Conservation (phyloP, 768 basidiomycete genomes). For the Rhodotorula paludigena region DNA sequence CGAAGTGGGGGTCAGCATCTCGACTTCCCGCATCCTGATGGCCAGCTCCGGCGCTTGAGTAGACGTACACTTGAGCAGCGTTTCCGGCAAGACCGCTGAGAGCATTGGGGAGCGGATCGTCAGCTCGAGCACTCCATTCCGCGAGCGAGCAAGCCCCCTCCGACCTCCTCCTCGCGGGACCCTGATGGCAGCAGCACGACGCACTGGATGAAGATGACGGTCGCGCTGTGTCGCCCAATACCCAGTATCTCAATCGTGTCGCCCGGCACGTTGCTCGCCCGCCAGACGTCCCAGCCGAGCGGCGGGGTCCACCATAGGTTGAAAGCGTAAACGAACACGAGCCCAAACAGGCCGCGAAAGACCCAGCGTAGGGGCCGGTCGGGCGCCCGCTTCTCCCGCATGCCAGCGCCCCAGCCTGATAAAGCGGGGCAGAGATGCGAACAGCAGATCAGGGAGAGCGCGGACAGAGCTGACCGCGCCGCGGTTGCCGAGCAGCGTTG, state of each 20-base stretch:
- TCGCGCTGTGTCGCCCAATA: not conserved
- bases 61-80: not conserved
- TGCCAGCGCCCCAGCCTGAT: too few species aligned
- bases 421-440: too few species aligned
- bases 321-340: not conserved
- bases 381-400: too few species aligned
- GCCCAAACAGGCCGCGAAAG: not conserved
- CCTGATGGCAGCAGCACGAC: not conserved
- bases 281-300: not conserved
- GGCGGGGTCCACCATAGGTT: not conserved
- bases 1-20: not conserved
- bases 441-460: too few species aligned
- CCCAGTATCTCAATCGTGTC: not conserved
- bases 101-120: not conserved
- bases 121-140: too few species aligned
- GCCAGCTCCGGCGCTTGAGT: not conserved
- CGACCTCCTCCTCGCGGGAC: too few species aligned
- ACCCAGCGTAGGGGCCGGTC: not conserved
- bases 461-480: too few species aligned
- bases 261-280: not conserved
- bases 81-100: not conserved
- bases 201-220: conserved; percentile 1
- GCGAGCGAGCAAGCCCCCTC: too few species aligned
- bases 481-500: too few species aligned
- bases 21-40: not conserved